These are phyloP conservation scores for Scalesia atractyloides DNA, from an alignment of 129 eudicot species.

Conservation along the genomic window DNA sequence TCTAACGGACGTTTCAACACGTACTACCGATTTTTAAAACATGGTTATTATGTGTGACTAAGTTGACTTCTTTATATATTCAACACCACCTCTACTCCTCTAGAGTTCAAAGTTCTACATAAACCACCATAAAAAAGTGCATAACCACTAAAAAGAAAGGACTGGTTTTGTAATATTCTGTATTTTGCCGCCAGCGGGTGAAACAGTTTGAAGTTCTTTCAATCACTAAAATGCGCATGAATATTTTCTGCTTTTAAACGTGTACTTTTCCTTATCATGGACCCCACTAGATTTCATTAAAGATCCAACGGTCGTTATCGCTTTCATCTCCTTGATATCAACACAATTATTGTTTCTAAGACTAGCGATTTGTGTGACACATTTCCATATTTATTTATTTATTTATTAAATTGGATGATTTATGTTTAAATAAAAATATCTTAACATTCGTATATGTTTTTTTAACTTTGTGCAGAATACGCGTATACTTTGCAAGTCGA, in stretches of 20 bases:
- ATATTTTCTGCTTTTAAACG: slow-evolving; percentile 35
- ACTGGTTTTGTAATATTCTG: slow-evolving; percentile 3
- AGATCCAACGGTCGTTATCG: slow-evolving; percentile 39
- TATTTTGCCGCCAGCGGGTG: slow-evolving; percentile 42
- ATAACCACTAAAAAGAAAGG: slow-evolving; percentile 11
- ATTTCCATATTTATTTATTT: neutral
- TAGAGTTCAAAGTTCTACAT: neutral
- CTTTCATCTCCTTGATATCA: slow-evolving; percentile 19
- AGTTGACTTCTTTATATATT: neutral
- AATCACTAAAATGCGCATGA: slow-evolving; percentile 59
- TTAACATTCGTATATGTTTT: neutral
- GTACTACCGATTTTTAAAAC: too few species aligned
- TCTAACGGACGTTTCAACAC: too few species aligned
- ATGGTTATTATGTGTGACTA: neutral
- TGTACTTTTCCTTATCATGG: slow-evolving; percentile 27
- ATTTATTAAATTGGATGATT: neutral
- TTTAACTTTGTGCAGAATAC: slow-evolving; percentile 58
- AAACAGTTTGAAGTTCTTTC: slow-evolving; percentile 27
- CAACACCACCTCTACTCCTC: neutral
- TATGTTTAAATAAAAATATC: neutral
- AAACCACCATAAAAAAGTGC: neutral
- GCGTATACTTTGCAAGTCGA: slow-evolving; percentile 97
- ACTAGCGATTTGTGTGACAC: neutral
- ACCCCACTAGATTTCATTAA: slow-evolving; percentile 28
- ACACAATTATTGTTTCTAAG: neutral